Evolutionary conservation across 306 rosid genomes (phyloP), one percentile per base, ranked within the genome.

Genomic region (Ziziphus jujuba): DNA sequence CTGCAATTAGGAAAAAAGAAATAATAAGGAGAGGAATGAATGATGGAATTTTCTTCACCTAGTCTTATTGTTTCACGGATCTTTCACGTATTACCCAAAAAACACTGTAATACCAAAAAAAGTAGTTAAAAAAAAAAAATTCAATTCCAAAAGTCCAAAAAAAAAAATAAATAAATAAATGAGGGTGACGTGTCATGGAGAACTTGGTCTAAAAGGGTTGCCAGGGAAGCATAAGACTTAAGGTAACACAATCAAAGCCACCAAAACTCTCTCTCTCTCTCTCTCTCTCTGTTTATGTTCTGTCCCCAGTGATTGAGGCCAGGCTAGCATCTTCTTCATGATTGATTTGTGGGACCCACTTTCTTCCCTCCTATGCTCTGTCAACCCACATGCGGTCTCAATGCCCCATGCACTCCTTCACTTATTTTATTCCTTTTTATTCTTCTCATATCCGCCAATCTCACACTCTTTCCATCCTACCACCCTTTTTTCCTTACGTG

Each of bases 311-410:
- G 87, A 76, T 63, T 75, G 96, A 87, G 75, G 95, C 88, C 95
- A 90, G 97, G 75, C 91, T 87, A 70, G 97, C 95, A 80, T 74
- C 79, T 56, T 33, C 12, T 36, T 38, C 21, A 87, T 91, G 79
- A 78, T 90, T 87, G 86, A 66, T 53, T 47, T 25, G 74, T 72
- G 81, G 91, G 83, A 20, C 87, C 95, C 88, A 73, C 67, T 11
- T 16, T 14, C 53, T 49, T 75, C 63, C 11, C 62, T 8, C 35
- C 15, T 76, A 75, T 69, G 49, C 76, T 78, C 88, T 87, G 90
- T 85, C 90, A 71, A 63, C 71, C 93, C 90, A 85, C 90, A 85
- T 85, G 90, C 85, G 59, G 47, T 77, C 86, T 75, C 91, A 54
- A 52, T 80, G 70, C 76, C 87, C 83, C 84, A 84, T 87, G 89